phyloP scores from a whole-genome alignment of 306 rosid species.

The Clitoria ternatea region DNA sequence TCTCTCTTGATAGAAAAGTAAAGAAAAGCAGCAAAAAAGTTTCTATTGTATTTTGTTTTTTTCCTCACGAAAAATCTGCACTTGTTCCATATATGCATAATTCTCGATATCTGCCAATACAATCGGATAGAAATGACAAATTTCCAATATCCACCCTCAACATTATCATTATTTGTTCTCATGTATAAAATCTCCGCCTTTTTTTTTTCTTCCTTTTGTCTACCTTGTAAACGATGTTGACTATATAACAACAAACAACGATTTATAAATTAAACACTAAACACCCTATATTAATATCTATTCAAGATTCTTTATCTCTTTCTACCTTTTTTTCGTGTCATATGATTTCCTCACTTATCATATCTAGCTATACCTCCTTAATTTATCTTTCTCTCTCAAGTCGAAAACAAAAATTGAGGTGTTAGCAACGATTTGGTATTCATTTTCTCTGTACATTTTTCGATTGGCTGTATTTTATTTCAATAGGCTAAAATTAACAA shows the following conservation, averaged over 20 bases:
- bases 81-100: neutral
- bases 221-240: slow-evolving; percentile 10
- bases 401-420: too few species aligned
- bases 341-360: too few species aligned
- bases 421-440: slow-evolving; percentile 4
- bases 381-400: too few species aligned
- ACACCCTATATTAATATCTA: too few species aligned
- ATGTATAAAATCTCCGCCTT: neutral
- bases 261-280: too few species aligned
- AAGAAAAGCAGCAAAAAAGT: neutral
- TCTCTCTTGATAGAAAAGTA: neutral
- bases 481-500: too few species aligned
- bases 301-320: too few species aligned
- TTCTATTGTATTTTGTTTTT: neutral
- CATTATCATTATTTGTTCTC: neutral
- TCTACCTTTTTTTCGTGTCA: too few species aligned
- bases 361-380: too few species aligned
- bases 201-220: neutral
- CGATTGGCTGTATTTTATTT: too few species aligned
- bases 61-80: neutral
- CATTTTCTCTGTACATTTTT: neutral
- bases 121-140: neutral
- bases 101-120: slow-evolving; percentile 7
- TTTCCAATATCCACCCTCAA: neutral
- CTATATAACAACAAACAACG: neutral